Conservation (phyloP, 306 rosid genomes). For the Morella rubra region DNA sequence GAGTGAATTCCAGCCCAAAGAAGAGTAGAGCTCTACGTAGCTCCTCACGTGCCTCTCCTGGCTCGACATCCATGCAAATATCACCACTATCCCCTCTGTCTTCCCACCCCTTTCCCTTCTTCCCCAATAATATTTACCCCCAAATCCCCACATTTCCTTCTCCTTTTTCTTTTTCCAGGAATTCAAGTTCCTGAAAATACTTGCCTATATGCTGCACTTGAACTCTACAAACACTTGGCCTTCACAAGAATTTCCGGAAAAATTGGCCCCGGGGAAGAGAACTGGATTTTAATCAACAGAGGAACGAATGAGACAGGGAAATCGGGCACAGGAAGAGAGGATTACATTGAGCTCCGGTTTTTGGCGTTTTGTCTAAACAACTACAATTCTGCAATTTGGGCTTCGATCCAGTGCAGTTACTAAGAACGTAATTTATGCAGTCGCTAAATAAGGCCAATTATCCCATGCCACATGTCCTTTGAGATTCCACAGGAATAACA, state of each 20-base stretch:
- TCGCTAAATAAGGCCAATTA: too few relatives aligned
- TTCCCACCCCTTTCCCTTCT: conserved; percentile 51
- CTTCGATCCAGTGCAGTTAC: too few relatives aligned
- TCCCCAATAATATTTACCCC: conserved; percentile 84
- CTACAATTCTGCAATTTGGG: too few relatives aligned
- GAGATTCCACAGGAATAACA: too few relatives aligned
- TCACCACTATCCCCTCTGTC: conserved; percentile 71
- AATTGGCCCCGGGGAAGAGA: background rate
- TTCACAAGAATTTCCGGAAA: background rate
- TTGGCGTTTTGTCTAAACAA: too few relatives aligned
- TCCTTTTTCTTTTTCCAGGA: conserved; percentile 2
- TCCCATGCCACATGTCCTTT: too few relatives aligned
- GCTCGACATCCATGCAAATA: conserved; percentile 91
- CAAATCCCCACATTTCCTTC: conserved; percentile 85
- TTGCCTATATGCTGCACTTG: background rate
- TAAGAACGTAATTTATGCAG: too few relatives aligned
- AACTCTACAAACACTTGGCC: background rate
- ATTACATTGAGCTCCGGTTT: too few relatives aligned
- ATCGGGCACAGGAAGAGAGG: too few relatives aligned
- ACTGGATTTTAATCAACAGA: conserved; percentile 3
- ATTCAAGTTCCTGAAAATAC: background rate
- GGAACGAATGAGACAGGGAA: background rate
- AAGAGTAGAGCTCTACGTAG: conserved; percentile 71
- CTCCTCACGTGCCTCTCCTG: conserved; percentile 67
- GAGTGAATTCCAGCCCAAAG: conserved; percentile 80